Percentiles rank a stretch among this genome's conserved stretches.
These are phyloP conservation scores for Rostrohypoxylon terebratum DNA, from an alignment of 495 filamentous ascomycete genomes.

Conservation along the genomic window DNA sequence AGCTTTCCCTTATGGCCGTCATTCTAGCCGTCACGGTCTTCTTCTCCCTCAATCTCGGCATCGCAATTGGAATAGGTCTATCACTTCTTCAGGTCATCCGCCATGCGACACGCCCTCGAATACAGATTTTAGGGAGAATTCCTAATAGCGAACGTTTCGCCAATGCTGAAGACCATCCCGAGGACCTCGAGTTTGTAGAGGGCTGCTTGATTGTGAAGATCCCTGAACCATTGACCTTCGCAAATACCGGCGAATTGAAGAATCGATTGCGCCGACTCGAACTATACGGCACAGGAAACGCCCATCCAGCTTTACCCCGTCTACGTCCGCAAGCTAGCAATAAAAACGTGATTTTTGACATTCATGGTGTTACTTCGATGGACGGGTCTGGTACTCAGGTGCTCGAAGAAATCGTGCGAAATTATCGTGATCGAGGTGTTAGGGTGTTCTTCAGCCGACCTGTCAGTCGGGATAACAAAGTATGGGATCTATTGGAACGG, in stretches of 20 bases:
- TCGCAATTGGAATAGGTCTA: constrained; percentile 88
- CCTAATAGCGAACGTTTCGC: constrained; percentile 86
- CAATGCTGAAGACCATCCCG: constrained; percentile 84
- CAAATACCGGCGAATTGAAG: constrained; percentile 94
- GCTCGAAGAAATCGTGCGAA: constrained; percentile 84
- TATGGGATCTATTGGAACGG: constrained; percentile 78
- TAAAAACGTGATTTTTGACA: constrained; percentile 93
- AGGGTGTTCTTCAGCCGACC: constrained; percentile 90
- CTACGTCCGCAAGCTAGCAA: constrained; percentile 79
- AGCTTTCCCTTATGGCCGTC: constrained; percentile 85
- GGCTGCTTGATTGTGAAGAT: constrained; percentile 97
- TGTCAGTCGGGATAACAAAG: constrained; percentile 67
- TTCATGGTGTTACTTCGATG: constrained; percentile 91
- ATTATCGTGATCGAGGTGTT: constrained; percentile 77
- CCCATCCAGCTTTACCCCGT: constrained; percentile 87
- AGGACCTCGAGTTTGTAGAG: constrained; percentile 86
- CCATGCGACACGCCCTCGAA: constrained; percentile 89
- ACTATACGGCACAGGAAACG: constrained; percentile 82
- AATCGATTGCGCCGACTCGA: constrained; percentile 84
- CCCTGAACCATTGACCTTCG: constrained; percentile 95
- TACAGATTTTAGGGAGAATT: constrained; percentile 94
- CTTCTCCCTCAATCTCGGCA: constrained; percentile 85
- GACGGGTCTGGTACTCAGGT: constrained; percentile 96
- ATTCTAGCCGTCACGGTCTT: constrained; percentile 95
- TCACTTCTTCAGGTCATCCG: constrained; percentile 90